Percentiles rank a stretch among this genome's conserved stretches.
Conservation (phyloP, 129 eudicot genomes). For the carrot (Daucus carota) region DNA sequence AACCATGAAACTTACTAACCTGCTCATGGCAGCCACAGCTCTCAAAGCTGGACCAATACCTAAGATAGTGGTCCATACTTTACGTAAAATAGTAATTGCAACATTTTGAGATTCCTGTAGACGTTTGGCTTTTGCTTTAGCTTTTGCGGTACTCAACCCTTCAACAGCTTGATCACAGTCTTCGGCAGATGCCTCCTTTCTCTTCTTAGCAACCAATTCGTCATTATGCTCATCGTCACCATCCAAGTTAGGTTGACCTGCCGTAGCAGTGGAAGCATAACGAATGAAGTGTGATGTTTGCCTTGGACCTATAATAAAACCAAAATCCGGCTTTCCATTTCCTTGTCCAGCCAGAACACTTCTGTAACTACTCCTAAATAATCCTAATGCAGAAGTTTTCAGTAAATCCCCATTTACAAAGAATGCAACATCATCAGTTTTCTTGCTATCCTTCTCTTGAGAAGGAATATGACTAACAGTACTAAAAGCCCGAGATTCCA, state of each 20-base stretch:
- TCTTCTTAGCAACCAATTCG: conserved; percentile 38
- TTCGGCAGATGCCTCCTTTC: conserved; percentile 89
- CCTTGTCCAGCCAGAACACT: conserved; percentile 15
- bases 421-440: conserved; percentile 20
- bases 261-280: conserved; percentile 48
- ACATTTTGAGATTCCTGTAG: conserved; percentile 49
- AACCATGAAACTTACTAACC: conserved; percentile 31
- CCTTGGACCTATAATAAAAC: conserved; percentile 27
- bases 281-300: conserved; percentile 28
- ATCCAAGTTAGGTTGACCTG: conserved; percentile 53
- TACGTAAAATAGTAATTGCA: conserved; percentile 45
- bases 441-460: conserved; percentile 16
- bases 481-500: conserved; percentile 26
- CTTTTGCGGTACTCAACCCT: conserved; percentile 68
- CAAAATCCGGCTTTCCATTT: conserved; percentile 24
- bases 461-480: conserved; percentile 20
- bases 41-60: conserved; percentile 91
- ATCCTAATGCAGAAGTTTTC: conserved; percentile 20
- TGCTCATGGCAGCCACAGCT: conserved; percentile 84
- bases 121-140: conserved; percentile 78
- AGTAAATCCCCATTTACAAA: conserved; percentile 20
- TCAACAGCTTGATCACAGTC: conserved; percentile 97
- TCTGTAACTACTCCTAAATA: conserved; percentile 21
- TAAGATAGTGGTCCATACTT: conserved; percentile 55
- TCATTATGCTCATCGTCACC: conserved; percentile 49